A percentile compares a stretch with the other conserved stretches of the same genome.
Evolutionary conservation across 257 asterid species (phyloP).

Genomic region (Perilla frutescens): DNA sequence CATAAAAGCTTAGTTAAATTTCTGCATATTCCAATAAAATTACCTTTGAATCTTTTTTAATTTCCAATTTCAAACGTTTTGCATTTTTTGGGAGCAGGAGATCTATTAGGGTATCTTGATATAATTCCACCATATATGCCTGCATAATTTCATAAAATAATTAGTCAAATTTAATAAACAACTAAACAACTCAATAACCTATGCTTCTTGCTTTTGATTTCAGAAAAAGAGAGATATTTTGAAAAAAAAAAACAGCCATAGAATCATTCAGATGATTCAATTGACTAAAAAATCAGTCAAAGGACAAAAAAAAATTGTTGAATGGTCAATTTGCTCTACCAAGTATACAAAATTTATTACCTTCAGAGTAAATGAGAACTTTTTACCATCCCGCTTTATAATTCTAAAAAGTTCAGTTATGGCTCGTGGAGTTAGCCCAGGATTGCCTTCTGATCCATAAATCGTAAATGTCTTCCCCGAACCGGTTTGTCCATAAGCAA

Average conservation of each 20-base stretch:
- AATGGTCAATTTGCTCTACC: constrained; percentile 27
- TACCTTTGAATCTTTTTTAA: constrained; percentile 95
- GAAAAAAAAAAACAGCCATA: background rate
- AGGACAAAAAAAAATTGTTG: background rate
- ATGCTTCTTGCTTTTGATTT: constrained; percentile 10
- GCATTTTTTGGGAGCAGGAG: constrained; percentile 78
- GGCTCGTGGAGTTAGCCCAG: constrained; percentile 97
- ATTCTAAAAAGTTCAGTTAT: constrained; percentile 81
- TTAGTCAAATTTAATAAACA: constrained; percentile 13
- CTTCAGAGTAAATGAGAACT: constrained; percentile 80
- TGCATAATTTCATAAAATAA: constrained; percentile 45
- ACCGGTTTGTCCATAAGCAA: constrained; percentile 99
- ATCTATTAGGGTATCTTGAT: constrained; percentile 88
- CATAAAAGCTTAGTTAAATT: constrained; percentile 9
- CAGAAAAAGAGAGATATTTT: background rate
- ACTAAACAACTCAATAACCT: background rate
- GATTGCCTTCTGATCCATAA: constrained; percentile 83
- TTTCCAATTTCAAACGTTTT: constrained; percentile 77
- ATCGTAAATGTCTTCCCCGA: constrained; percentile 98
- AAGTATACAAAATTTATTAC: constrained; percentile 44
- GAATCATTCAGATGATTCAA: background rate
- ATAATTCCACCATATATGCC: constrained; percentile 96
- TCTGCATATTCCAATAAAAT: constrained; percentile 16
- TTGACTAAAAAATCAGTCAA: constrained; percentile 3
- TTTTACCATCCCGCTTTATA: constrained; percentile 75